Evolutionary conservation across 805 yeast genomes (phyloP).

Genomic region (Saccharomycopsis oosterbeekiorum): DNA sequence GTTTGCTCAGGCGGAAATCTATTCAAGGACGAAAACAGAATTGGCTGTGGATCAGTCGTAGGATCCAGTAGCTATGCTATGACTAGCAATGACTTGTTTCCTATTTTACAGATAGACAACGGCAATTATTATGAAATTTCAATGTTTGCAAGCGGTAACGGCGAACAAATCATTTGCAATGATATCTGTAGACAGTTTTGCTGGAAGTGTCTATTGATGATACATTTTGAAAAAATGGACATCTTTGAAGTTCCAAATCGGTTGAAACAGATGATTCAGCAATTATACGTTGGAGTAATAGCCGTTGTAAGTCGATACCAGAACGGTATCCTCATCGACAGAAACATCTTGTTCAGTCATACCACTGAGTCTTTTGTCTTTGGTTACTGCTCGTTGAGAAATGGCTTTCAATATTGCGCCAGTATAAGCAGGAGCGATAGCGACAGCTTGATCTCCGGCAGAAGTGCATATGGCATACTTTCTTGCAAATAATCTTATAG

Average conservation of each 20-base stretch:
- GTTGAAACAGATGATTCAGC: not conserved
- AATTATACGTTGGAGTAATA: slow-evolving; percentile 11
- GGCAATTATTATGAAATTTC: slow-evolving; percentile 3
- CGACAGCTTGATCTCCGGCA: not conserved
- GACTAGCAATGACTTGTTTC: slow-evolving; percentile 20
- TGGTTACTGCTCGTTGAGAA: slow-evolving; percentile 15
- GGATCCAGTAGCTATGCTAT: slow-evolving; percentile 35
- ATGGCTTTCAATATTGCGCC: not conserved
- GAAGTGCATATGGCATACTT: not conserved
- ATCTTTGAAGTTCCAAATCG: not conserved
- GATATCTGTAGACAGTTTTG: slow-evolving; percentile 31
- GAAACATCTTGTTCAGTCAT: slow-evolving; percentile 28
- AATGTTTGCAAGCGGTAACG: slow-evolving; percentile 42
- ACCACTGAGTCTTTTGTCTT: slow-evolving; percentile 31
- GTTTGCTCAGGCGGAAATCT: slow-evolving; percentile 48
- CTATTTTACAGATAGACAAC: slow-evolving; percentile 17
- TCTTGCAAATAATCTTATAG: not conserved
- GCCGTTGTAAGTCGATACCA: not conserved
- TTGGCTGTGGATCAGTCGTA: slow-evolving; percentile 44
- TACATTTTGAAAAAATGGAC: not conserved
- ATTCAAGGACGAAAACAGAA: slow-evolving; percentile 38
- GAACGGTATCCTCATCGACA: not conserved
- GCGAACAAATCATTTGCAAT: slow-evolving; percentile 42
- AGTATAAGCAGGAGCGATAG: not conserved
- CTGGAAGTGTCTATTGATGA: not conserved